These are phyloP conservation scores for Henckelia pumila DNA, from an alignment of 257 asterid genomes.

Conservation along the genomic window DNA sequence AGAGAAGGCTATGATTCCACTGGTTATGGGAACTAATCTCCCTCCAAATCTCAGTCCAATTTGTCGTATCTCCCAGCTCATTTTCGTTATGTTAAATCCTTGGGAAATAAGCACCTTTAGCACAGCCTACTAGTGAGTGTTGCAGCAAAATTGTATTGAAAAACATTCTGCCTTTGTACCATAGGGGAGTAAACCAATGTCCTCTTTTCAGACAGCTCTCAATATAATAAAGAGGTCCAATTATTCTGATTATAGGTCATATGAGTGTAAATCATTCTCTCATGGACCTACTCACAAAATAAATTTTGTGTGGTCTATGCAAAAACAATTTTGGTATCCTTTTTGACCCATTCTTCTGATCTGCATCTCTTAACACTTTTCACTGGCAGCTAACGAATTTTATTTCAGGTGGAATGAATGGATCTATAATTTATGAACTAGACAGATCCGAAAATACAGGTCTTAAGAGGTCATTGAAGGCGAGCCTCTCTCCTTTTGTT, in stretches of 20 bases:
- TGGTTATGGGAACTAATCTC: background rate
- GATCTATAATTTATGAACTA: slow-evolving; percentile 77
- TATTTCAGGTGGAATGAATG: slow-evolving; percentile 91
- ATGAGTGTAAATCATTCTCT: too few relatives aligned
- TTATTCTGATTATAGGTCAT: too few relatives aligned
- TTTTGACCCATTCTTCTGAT: slow-evolving; percentile 2
- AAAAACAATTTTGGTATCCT: background rate
- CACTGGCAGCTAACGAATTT: slow-evolving; percentile 10
- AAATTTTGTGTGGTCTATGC: too few relatives aligned
- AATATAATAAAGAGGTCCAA: too few relatives aligned
- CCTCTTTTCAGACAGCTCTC: too few relatives aligned
- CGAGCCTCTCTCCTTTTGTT: slow-evolving; percentile 29
- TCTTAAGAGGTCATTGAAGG: slow-evolving; percentile 76
- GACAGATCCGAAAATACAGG: slow-evolving; percentile 87
- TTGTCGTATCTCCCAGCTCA: background rate
- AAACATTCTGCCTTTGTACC: too few relatives aligned
- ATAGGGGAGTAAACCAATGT: too few relatives aligned
- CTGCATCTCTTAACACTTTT: background rate
- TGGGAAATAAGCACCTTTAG: background rate
- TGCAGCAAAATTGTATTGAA: background rate
- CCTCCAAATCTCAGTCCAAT: background rate
- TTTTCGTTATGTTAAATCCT: background rate
- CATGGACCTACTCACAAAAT: too few relatives aligned
- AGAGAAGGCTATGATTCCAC: background rate
- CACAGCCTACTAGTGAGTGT: background rate